These are phyloP conservation scores for Piper betle DNA, from an alignment of 164 flowering plant species.

Conservation along the genomic window DNA sequence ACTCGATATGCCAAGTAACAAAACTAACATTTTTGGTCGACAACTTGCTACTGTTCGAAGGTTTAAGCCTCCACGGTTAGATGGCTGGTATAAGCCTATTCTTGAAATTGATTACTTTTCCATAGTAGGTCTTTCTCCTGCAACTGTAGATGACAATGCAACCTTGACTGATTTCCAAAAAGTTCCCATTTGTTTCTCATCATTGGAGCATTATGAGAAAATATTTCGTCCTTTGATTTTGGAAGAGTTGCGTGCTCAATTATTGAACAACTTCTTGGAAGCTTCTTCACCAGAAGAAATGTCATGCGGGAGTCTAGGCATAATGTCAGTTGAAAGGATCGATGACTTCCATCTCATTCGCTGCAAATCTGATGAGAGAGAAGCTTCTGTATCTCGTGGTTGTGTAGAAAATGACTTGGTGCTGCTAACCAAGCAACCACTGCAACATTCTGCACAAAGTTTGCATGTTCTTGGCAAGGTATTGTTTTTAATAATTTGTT, in stretches of 20 bases:
- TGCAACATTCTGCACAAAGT: constrained; percentile 33
- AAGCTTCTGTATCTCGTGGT: constrained; percentile 30
- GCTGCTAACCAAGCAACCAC: constrained; percentile 65
- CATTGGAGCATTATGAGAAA: constrained; percentile 65
- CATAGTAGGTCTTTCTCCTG: constrained; percentile 49
- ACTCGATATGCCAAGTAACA: constrained; percentile 41
- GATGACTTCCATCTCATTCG: constrained; percentile 93
- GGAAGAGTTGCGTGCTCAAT: constrained; percentile 93
- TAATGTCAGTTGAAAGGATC: constrained; percentile 76
- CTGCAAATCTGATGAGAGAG: constrained; percentile 45
- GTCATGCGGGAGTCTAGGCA: constrained; percentile 56
- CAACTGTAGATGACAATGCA: constrained; percentile 26
- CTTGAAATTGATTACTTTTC: constrained; percentile 75
- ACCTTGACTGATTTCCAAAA: constrained; percentile 33
- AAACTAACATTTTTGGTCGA: constrained; percentile 31
- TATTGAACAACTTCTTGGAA: constrained; percentile 59
- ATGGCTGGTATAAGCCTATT: constrained; percentile 81
- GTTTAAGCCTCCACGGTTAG: constrained; percentile 68
- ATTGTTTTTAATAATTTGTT: constrained; percentile 3
- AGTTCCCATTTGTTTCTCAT: constrained; percentile 62
- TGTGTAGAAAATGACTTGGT: constrained; percentile 80
- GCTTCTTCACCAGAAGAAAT: constrained; percentile 60
- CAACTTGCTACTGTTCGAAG: constrained; percentile 37
- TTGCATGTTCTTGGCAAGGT: constrained; percentile 92
- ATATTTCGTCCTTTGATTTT: constrained; percentile 79